phyloP scores from a whole-genome alignment of 2,329 filamentous ascomycete genomes.

The Calonectria hongkongensis region DNA sequence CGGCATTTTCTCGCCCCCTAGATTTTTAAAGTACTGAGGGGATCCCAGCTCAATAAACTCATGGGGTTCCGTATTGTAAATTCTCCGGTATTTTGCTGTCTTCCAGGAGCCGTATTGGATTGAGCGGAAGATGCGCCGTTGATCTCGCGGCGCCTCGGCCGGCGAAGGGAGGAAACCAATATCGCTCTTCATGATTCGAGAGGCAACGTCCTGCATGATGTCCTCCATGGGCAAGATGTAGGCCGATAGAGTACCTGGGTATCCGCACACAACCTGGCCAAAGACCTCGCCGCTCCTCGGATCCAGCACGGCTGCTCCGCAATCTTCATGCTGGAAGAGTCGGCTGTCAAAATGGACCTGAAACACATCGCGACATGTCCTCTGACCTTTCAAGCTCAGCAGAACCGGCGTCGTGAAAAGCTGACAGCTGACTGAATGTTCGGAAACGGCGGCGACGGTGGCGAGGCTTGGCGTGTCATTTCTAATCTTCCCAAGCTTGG shows the following conservation, averaged over 20 bases:
- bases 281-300: conserved; percentile 1
- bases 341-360: neutral
- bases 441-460: neutral
- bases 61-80: neutral
- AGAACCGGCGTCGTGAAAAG: neutral
- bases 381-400: neutral
- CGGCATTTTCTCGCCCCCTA: neutral
- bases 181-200: neutral
- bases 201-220: neutral
- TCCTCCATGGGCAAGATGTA: conserved; percentile 5
- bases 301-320: neutral
- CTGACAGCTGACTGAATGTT: neutral
- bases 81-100: neutral
- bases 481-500: neutral
- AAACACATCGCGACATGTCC: neutral
- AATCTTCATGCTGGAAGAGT: conserved; percentile 1
- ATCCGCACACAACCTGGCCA: neutral
- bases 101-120: conserved; percentile 5
- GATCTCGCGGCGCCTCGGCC: neutral
- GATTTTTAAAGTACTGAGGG: neutral
- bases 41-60: neutral
- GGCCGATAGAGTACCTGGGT: neutral
- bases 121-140: neutral
- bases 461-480: neutral
- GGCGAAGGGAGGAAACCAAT: neutral